Conservation (phyloP, 306 rosid genomes). For the Spatholobus suberectus region DNA sequence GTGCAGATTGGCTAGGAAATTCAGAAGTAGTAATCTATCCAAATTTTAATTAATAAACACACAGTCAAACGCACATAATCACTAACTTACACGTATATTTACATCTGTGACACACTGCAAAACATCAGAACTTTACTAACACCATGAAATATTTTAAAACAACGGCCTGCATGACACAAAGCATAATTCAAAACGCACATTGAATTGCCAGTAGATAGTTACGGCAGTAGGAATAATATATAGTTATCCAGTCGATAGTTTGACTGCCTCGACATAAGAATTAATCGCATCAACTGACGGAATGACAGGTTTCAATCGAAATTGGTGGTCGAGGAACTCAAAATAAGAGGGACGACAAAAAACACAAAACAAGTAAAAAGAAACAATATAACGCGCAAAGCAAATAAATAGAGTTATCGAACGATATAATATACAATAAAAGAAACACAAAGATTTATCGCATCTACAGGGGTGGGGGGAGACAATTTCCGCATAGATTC, state of each 20-base stretch:
- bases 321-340: too few species aligned
- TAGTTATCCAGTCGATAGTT: not conserved
- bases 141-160: slow-evolving; percentile 38
- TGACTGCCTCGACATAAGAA: not conserved
- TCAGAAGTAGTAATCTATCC: not conserved
- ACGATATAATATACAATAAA: not conserved
- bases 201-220: not conserved
- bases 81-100: slow-evolving; percentile 40
- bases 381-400: not conserved
- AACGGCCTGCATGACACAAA: slow-evolving; percentile 38
- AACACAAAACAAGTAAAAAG: not conserved
- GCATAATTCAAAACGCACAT: slow-evolving; percentile 14
- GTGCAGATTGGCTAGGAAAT: not conserved
- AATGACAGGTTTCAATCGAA: not conserved
- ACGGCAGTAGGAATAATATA: not conserved
- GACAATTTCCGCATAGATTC: not conserved
- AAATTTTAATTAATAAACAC: slow-evolving; percentile 16
- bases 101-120: slow-evolving; percentile 29
- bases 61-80: slow-evolving; percentile 4
- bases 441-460: slow-evolving; percentile 7
- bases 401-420: not conserved
- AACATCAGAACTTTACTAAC: slow-evolving; percentile 47
- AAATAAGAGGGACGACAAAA: not conserved
- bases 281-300: not conserved
- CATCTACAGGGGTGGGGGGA: not conserved